Percentiles rank a stretch among this genome's conserved stretches.
Evolutionary conservation across 495 filamentous ascomycete genomes (phyloP).

Genomic region (Patellaria atrata): DNA sequence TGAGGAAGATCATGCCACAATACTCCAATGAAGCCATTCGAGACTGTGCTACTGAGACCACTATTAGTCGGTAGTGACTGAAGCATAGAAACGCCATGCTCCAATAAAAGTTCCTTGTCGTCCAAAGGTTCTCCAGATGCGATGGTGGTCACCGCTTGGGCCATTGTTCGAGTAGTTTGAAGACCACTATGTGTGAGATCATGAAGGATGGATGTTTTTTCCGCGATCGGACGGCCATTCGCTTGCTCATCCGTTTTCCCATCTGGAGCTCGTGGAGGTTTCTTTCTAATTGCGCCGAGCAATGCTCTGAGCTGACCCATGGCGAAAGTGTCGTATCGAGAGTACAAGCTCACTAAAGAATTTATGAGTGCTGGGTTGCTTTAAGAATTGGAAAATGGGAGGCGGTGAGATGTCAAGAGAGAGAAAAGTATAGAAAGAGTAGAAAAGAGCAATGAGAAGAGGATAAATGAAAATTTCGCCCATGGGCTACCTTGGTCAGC

Average conservation of each 20-base stretch:
- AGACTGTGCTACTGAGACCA: constrained; percentile 20
- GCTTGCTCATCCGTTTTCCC: constrained; percentile 22
- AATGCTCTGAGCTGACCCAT: constrained; percentile 21
- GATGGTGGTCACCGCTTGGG: constrained; percentile 21
- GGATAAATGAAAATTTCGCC: no score
- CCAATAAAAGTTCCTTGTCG: constrained; percentile 27
- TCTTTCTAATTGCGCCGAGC: constrained; percentile 21
- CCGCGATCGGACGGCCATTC: constrained; percentile 1
- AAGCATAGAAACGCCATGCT: constrained; percentile 28
- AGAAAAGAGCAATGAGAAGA: no score
- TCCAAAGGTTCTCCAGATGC: constrained; percentile 27
- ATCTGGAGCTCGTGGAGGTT: constrained; percentile 25
- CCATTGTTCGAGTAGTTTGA: constrained; percentile 21
- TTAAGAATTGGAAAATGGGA: no score
- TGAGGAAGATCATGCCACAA: constrained; percentile 22
- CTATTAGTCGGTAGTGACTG: constrained; percentile 24
- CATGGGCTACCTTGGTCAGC: no score
- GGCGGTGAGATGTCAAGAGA: no score
- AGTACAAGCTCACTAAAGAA: no score
- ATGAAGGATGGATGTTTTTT: constrained; percentile 22
- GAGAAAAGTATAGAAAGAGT: no score
- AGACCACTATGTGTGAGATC: constrained; percentile 23
- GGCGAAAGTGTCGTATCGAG: no score
- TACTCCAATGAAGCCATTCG: constrained; percentile 23
- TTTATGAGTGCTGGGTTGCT: no score